Evolutionary conservation across 2,329 filamentous ascomycete species (phyloP).

Genomic region (Penicillium sp.): DNA sequence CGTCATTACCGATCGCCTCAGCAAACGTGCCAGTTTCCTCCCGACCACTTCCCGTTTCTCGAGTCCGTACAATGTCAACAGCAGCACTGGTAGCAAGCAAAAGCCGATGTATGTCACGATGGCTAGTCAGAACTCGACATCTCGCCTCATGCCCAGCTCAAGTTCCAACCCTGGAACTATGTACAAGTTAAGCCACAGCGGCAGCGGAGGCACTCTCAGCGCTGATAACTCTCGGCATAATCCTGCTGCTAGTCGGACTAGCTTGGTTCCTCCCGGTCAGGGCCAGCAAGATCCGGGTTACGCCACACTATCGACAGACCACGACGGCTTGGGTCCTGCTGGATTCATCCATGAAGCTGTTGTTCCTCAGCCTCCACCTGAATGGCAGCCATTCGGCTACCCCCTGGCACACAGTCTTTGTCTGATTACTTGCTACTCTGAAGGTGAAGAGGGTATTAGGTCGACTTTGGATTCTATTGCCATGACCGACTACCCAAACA

Average conservation of each 20-base stretch:
- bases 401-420: constrained; percentile 92
- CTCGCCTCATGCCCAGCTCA: constrained; percentile 62
- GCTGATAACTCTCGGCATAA: constrained; percentile 44
- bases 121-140: constrained; percentile 80
- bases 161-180: constrained; percentile 55
- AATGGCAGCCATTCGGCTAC: constrained; percentile 97
- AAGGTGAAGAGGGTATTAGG: constrained; percentile 86
- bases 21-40: constrained; percentile 83
- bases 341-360: constrained; percentile 97
- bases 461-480: constrained; percentile 95
- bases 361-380: constrained; percentile 90
- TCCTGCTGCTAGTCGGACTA: constrained; percentile 47
- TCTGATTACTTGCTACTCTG: constrained; percentile 93
- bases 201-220: constrained; percentile 57
- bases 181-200: constrained; percentile 61
- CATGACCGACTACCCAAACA: constrained; percentile 98
- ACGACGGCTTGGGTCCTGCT: constrained; percentile 74
- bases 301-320: constrained; percentile 55
- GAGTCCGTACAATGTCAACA: constrained; percentile 69
- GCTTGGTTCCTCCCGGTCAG: constrained; percentile 58
- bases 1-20: constrained; percentile 66
- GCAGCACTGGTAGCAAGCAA: constrained; percentile 49
- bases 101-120: constrained; percentile 78
- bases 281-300: constrained; percentile 48
- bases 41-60: constrained; percentile 95